Evolutionary conservation across 2,329 filamentous ascomycete genomes (phyloP), one percentile per base, ranked within the genome.

Genomic region (Parafenestella ontariensis): DNA sequence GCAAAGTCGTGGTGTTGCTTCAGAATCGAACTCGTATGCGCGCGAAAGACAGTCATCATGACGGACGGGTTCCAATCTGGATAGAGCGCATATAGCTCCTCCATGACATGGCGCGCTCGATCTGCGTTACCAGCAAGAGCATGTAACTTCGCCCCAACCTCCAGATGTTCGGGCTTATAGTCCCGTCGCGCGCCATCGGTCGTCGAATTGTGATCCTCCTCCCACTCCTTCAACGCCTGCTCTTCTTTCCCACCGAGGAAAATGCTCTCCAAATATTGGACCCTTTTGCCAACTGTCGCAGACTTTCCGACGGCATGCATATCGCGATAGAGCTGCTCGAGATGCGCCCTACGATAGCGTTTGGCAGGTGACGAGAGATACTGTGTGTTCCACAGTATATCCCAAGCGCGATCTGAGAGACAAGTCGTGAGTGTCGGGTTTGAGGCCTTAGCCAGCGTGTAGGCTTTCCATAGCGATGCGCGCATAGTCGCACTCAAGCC

Each of bases 1-100:
- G 90, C 90, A 58, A 81, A 81, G 17, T 83, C 75, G 24, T 80
- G 80, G 2, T 79, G 65, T 34, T 61, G 37, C 8, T 49, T 34
- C 13, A 44, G 78, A 4, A 81, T 68, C 11, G 83, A 79, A 36
- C 78, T 81, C 1, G 86, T 86, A 74, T 86, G 88, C 7, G 88
- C 85, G 34, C 83, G 82, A 52, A 96, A 89, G n/a, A 95, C 81
- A 13, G 87, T 85, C 56, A 92, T 76, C 49, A 89, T 74, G 39
- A 88, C 81, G 5, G 86, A 82, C 18, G 83, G 77, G 51, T 87
- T 81, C 47, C 75, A 77, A 2, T 78, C 66, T 13, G 81, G 76
- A 18, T 76, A 64, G 3, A 74, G 67, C 2, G 80, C 72, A 10
- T 87, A 76, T 2, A 89, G 79, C 44, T 78, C 81, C 45, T 83